Percentiles rank a stretch among this genome's conserved stretches.
Evolutionary conservation across 2,329 filamentous ascomycete species (phyloP).

Genomic region (Ilyonectria mors-panacis): DNA sequence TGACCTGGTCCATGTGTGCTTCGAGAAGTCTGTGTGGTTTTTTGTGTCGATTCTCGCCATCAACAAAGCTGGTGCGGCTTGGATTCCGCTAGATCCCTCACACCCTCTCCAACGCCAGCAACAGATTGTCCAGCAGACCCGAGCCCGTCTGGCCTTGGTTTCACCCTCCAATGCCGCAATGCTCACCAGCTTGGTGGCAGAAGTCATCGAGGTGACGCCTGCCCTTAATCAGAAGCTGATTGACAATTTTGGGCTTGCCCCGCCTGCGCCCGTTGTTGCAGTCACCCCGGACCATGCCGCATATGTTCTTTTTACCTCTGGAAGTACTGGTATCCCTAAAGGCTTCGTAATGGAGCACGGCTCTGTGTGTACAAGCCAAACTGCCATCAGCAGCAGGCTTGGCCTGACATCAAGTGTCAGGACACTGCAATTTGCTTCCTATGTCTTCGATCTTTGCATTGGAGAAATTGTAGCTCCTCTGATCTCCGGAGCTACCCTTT

Average conservation of each 20-base stretch:
- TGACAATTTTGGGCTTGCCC: not conserved
- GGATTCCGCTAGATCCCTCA: slow-evolving; percentile 11
- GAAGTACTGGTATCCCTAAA: slow-evolving; percentile 46
- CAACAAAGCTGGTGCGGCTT: slow-evolving; percentile 14
- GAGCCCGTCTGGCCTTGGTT: not conserved
- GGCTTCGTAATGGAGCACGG: slow-evolving; percentile 42
- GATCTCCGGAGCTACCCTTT: slow-evolving; percentile 27
- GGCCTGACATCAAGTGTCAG: slow-evolving; percentile 17
- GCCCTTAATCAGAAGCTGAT: not conserved
- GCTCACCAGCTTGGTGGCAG: not conserved
- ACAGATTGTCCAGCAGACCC: slow-evolving; percentile 7
- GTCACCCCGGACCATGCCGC: not conserved
- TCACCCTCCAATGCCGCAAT: not conserved
- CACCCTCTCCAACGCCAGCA: slow-evolving; percentile 7
- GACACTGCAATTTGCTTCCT: slow-evolving; percentile 30
- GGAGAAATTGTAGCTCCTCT: slow-evolving; percentile 23
- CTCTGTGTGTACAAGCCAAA: slow-evolving; percentile 30
- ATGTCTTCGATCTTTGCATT: slow-evolving; percentile 23
- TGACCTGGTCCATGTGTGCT: not conserved
- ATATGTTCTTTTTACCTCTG: slow-evolving; percentile 48
- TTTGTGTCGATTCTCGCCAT: slow-evolving; percentile 15
- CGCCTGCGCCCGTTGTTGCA: not conserved
- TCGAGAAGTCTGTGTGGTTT: slow-evolving; percentile 18
- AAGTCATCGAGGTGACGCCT: slow-evolving; percentile 10
- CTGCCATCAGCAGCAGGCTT: slow-evolving; percentile 14